Evolutionary conservation across 2,329 filamentous ascomycete species (phyloP).

Genomic region (Colletotrichum shisoi): DNA sequence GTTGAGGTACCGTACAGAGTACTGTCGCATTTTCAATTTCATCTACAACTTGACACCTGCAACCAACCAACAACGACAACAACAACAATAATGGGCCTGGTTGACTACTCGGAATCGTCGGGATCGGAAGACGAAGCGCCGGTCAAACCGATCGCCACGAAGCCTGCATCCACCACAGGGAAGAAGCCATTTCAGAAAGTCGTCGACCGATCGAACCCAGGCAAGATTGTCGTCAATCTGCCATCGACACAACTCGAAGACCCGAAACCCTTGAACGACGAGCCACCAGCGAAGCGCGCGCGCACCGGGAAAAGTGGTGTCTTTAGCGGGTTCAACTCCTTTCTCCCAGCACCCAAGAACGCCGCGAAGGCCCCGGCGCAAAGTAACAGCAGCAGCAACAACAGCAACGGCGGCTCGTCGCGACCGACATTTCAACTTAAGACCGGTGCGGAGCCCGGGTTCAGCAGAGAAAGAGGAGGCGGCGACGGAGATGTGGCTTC

Average conservation of each 20-base stretch:
- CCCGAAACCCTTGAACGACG: constrained; percentile 51
- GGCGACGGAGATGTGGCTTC: constrained; percentile 43
- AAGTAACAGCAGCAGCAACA: constrained; percentile 43
- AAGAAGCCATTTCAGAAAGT: constrained; percentile 78
- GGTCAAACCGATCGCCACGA: constrained; percentile 43
- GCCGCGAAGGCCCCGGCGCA: constrained; percentile 49
- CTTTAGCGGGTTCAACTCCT: constrained; percentile 84
- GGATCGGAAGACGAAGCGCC: constrained; percentile 62
- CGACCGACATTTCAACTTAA: constrained; percentile 68
- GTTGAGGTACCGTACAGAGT: background rate
- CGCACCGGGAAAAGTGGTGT: constrained; percentile 63
- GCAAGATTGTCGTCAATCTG: constrained; percentile 84
- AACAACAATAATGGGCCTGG: constrained; percentile 72
- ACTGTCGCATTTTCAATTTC: background rate
- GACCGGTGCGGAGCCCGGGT: constrained; percentile 83
- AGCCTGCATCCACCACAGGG: constrained; percentile 45
- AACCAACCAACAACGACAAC: background rate
- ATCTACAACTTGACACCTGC: background rate
- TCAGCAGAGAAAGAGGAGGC: constrained; percentile 74
- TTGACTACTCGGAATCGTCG: constrained; percentile 85
- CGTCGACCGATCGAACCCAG: constrained; percentile 79
- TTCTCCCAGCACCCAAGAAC: constrained; percentile 84
- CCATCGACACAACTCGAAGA: constrained; percentile 59
- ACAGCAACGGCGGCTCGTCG: constrained; percentile 42
- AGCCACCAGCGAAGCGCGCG: constrained; percentile 75